A percentile compares a stretch with the other conserved stretches of the same genome.
These are phyloP conservation scores for Suillus subalutaceus DNA, from an alignment of 768 basidiomycete species.

Conservation along the genomic window DNA sequence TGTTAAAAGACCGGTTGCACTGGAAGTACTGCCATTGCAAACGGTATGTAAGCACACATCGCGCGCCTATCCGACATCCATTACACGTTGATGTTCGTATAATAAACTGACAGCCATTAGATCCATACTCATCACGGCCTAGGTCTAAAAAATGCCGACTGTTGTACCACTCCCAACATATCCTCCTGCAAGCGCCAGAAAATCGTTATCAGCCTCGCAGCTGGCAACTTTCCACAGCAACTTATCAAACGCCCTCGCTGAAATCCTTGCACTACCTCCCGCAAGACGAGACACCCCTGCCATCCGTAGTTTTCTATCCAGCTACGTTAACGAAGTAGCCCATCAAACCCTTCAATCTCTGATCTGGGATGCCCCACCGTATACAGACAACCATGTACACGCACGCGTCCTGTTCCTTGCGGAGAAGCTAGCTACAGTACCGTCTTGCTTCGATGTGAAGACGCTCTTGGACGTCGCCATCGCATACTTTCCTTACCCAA, in stretches of 20 bases:
- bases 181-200: slow-evolving; percentile 53
- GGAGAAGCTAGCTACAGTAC: slow-evolving; percentile 48
- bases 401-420: slow-evolving; percentile 57
- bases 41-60: neutral
- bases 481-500: slow-evolving; percentile 49
- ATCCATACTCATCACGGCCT: neutral
- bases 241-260: slow-evolving; percentile 50
- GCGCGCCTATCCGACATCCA: neutral
- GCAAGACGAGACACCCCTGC: slow-evolving; percentile 48
- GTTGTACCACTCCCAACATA: slow-evolving; percentile 51
- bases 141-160: slow-evolving; percentile 27
- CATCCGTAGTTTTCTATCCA: slow-evolving; percentile 52
- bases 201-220: slow-evolving; percentile 54
- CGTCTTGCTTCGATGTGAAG: slow-evolving; percentile 49
- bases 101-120: neutral
- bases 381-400: slow-evolving; percentile 48
- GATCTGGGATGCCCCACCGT: slow-evolving; percentile 52
- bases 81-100: neutral
- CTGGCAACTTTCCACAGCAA: slow-evolving; percentile 48
- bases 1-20: neutral
- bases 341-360: slow-evolving; percentile 53
- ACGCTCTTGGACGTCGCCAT: slow-evolving; percentile 67
- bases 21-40: neutral
- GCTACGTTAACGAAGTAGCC: slow-evolving; percentile 61
- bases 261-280: slow-evolving; percentile 51